Evolutionary conservation across 352 stramenopile genomes (phyloP), one percentile per base, ranked within the genome.

Genomic region (Phytophthora crassamura): DNA sequence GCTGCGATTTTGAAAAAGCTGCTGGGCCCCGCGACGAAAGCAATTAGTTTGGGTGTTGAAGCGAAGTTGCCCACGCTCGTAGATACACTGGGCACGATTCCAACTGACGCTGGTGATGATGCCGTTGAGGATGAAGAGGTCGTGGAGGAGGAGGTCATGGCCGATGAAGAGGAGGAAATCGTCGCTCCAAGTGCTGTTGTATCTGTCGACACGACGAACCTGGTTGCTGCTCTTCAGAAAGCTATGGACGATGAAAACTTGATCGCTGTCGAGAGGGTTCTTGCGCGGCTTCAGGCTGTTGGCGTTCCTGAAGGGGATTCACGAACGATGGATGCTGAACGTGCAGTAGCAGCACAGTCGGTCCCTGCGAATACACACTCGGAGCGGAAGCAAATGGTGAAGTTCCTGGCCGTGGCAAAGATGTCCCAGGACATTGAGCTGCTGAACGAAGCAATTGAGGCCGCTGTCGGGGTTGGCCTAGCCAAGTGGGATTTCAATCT

Each of bases 401-500:
- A 93, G 59, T 90, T 91, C 35, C 38, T 93, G 18, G 76, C 76
- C 14, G 87, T 93, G 3, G 84, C 84, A 0, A 89, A 89, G 53
- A 52, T 90, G 15, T 86, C 82, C 42, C 77, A 87, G 69, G 84
- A 93, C 65, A 41, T 93, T 2, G 72, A 89, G 49, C 41, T 93
- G 33, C 33, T 93, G 47, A 82, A 78, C 35, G 77, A 89, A 68
- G 84, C 84, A 2, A 91, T 93, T 61, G 73, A 90, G 47, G 72
- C 75, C 51, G 84, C 84, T 2, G 53, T 84, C 12, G 70, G 70
- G 18, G 80, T 70, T 41, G 84, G 84, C n/a, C 62, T 93, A 33
- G 84, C 84, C 0, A 90, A 90, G 45, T 93, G 84, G 84, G 82
- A 93, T 62, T 90, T 93, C 30, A 93, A 93, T 54, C 43, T 93